Base-by-base conservation (phyloP, 2,329 filamentous ascomycete genomes). In the Talaromyces funiculosus region DNA sequence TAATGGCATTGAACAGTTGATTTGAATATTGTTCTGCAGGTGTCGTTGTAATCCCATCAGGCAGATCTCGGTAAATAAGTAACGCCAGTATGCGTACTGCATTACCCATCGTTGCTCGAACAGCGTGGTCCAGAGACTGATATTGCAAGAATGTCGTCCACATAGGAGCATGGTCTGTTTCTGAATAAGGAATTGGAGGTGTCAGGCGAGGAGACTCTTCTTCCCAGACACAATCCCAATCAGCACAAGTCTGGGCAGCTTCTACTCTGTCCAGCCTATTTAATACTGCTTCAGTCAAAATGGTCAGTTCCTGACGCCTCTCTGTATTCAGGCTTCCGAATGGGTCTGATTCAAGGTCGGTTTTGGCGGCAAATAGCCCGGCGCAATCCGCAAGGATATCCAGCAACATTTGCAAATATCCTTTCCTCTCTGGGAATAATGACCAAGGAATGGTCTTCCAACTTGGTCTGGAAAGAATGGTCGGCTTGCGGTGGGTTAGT, bases 71-170 rank as follows among this genome's bases (percentile, higher is more conserved):
- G 38, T 42, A 42, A 12, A 42, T 42, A 42, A 56, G 22, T 18
- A 43, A 22, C 9, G 38, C 33, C 24, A 56, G 37, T 56, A 56
- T 42, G 24, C 53, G 53, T 12, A 56, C 37, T 4, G 53, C 53
- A 31, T 37, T 26, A 16, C 37, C 24, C 24, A 56, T 42, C 22
- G n/a, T 43, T 4, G 35, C 53, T 56, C 42, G 14, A 56, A 42
- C 38, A 16, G 53, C 53, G 5, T 56, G 37, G 5, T 5, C 35
- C 10, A 56, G 37, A 56, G 53, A 56, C 53, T 43, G 37, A 22
- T 56, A 56, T 40, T 42, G 37, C 22, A 56, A 56, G 53, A 56
- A 20, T 43, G 53, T 56, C 37, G 53, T 40, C 53, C 53, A 56
- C 24, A 56, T n/a, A 2, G 53, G 20, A 37, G 29, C 10, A 31